A percentile compares a stretch with the other conserved stretches of the same genome.
Evolutionary conservation across 768 basidiomycete species (phyloP).

Genomic region (Plicaturopsis crispa): DNA sequence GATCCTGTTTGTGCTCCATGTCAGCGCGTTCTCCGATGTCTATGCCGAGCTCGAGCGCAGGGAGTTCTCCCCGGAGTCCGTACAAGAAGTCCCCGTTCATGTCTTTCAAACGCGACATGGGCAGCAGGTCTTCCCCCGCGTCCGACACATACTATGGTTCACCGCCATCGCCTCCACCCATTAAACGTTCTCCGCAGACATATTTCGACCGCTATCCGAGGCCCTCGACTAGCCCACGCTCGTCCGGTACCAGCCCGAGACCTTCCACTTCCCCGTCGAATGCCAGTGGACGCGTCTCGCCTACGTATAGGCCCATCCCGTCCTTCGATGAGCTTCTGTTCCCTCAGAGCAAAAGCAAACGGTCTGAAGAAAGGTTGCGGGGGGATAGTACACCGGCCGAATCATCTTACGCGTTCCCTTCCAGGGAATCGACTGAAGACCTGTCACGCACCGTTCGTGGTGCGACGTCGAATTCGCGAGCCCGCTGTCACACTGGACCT

Average conservation of each 20-base stretch:
- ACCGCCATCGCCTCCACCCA: constrained; percentile 11
- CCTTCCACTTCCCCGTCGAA: not conserved
- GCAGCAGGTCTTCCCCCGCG: constrained; percentile 22
- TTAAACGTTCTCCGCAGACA: constrained; percentile 20
- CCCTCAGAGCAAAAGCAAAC: no score
- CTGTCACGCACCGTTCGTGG: not conserved
- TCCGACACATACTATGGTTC: constrained; percentile 14
- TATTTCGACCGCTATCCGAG: constrained; percentile 43
- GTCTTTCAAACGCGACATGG: constrained; percentile 45
- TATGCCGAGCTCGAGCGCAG: no score
- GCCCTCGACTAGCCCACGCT: constrained; percentile 27
- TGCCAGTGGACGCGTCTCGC: no score
- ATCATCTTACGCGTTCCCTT: no score
- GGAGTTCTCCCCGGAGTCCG: no score
- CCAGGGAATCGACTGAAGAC: no score
- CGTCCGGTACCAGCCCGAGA: constrained; percentile 22
- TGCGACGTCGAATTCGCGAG: constrained; percentile 28
- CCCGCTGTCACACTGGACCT: constrained; percentile 55
- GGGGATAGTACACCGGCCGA: no score
- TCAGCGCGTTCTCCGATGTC: no score
- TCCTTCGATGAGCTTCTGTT: no score
- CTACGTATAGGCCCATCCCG: no score
- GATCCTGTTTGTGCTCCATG: no score
- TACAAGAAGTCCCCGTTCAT: constrained; percentile 52
- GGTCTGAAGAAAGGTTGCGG: no score